A percentile compares a stretch with the other conserved stretches of the same genome.
These are phyloP conservation scores for Pinus taeda DNA, from an alignment of 75 land plant genomes.

Conservation along the genomic window DNA sequence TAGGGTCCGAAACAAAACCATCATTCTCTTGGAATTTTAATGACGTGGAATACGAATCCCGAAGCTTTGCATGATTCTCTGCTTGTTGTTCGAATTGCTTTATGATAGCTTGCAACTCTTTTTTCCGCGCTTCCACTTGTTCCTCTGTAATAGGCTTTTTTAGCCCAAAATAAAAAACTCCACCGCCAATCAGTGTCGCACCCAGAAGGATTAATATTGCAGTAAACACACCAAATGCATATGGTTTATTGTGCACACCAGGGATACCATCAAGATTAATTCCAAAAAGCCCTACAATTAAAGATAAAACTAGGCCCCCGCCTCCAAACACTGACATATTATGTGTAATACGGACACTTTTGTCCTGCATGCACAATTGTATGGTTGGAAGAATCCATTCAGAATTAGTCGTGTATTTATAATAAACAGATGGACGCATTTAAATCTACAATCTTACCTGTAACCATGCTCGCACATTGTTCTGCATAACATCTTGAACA, in stretches of 20 bases:
- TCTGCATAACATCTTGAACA: slow-evolving; percentile 93
- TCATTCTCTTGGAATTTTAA: too few species aligned
- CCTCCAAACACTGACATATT: slow-evolving; percentile 89
- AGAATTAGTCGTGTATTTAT: too few species aligned
- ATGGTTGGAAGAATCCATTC: not conserved
- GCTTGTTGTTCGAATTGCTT: slow-evolving; percentile 78
- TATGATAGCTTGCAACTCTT: slow-evolving; percentile 75
- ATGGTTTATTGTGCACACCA: slow-evolving; percentile 65
- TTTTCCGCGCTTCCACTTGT: slow-evolving; percentile 58
- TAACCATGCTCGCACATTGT: slow-evolving; percentile 75
- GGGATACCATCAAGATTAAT: slow-evolving; percentile 96
- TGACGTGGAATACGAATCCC: not conserved
- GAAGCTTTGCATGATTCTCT: slow-evolving; percentile 84
- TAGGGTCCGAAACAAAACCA: too few species aligned
- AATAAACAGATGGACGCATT: too few species aligned
- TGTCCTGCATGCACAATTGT: slow-evolving; percentile 46
- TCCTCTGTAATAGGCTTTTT: slow-evolving; percentile 60
- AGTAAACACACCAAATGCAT: slow-evolving; percentile 72
- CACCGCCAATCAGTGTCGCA: slow-evolving; percentile 47
- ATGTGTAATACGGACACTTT: slow-evolving; percentile 82
- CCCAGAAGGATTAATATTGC: slow-evolving; percentile 53
- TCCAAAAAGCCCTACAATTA: slow-evolving; percentile 89
- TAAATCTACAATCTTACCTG: slow-evolving; percentile 46
- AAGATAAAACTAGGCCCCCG: slow-evolving; percentile 77
- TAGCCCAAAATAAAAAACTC: slow-evolving; percentile 72